Percentiles rank a stretch among this genome's conserved stretches.
phyloP scores from a whole-genome alignment of 345 rosid species.

The Salix exigua region DNA sequence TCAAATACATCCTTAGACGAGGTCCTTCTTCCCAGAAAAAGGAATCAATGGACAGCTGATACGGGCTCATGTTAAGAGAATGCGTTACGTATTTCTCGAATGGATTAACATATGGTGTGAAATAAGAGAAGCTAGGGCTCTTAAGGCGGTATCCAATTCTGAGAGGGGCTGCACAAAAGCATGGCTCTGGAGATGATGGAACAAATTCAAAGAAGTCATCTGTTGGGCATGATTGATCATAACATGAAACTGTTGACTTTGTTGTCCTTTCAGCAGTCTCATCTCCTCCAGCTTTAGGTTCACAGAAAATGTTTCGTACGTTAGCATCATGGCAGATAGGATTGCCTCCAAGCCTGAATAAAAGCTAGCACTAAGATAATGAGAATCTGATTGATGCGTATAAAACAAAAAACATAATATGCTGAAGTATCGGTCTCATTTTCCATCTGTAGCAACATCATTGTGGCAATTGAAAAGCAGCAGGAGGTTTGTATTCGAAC shows the following conservation, averaged over 20 bases:
- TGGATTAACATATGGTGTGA: constrained; percentile 44
- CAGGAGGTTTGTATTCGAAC: no score
- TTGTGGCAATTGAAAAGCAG: no score
- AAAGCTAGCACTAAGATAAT: constrained; percentile 21
- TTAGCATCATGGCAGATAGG: constrained; percentile 59
- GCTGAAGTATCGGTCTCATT: no score
- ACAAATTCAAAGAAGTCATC: constrained; percentile 58
- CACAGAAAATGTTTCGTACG: constrained; percentile 52
- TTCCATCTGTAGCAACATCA: no score
- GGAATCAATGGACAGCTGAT: constrained; percentile 60
- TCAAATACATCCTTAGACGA: constrained; percentile 56
- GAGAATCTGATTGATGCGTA: constrained; percentile 13
- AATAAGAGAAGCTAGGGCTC: constrained; percentile 82
- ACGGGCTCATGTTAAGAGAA: constrained; percentile 46
- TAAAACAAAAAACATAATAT: not conserved
- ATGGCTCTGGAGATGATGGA: constrained; percentile 52
- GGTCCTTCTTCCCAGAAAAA: constrained; percentile 67
- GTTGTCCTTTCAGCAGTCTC: constrained; percentile 23
- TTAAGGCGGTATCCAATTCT: constrained; percentile 80
- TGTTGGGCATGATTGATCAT: constrained; percentile 56
- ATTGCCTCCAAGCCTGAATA: constrained; percentile 74
- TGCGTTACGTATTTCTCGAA: constrained; percentile 52
- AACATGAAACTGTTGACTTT: constrained; percentile 33
- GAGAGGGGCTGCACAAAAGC: constrained; percentile 80
- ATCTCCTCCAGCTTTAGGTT: constrained; percentile 28